These are phyloP conservation scores for Zygosaccharomyces pseudorouxii DNA, from an alignment of 805 yeast genomes.

Conservation along the genomic window DNA sequence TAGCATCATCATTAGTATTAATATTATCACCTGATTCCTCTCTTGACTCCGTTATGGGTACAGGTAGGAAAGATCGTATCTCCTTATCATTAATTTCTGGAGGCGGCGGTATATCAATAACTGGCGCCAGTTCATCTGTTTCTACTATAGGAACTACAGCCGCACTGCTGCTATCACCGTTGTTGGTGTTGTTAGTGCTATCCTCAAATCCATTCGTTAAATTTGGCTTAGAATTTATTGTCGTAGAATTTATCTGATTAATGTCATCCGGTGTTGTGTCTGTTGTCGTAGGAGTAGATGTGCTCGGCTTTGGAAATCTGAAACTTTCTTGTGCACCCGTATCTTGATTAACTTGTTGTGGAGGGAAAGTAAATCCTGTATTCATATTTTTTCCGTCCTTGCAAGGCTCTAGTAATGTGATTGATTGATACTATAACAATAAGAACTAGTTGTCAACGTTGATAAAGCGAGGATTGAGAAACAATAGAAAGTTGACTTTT, in stretches of 20 bases:
- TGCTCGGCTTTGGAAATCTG: conserved; percentile 8
- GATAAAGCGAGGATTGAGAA: neutral
- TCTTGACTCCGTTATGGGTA: neutral
- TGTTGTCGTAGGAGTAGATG: neutral
- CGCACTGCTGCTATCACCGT: too few species aligned
- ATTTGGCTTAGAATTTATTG: neutral
- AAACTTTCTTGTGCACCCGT: conserved; percentile 2
- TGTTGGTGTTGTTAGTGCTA: neutral
- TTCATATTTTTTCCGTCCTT: conserved; percentile 18
- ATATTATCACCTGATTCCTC: neutral
- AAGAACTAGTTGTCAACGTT: too few species aligned
- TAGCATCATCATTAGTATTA: neutral
- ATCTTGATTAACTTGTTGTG: conserved; percentile 11
- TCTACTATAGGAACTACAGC: too few species aligned
- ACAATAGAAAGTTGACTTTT: too few species aligned
- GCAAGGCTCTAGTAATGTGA: neutral
- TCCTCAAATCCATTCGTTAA: neutral
- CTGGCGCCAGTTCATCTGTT: conserved; percentile 6
- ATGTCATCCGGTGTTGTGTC: neutral
- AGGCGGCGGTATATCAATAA: conserved; percentile 15
- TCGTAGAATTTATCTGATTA: neutral
- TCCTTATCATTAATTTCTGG: conserved; percentile 7
- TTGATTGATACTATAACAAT: too few species aligned
- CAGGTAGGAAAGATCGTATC: neutral
- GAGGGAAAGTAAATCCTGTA: conserved; percentile 29